phyloP scores from a whole-genome alignment of 495 filamentous ascomycete genomes.

The Hypoxylon intermedium region DNA sequence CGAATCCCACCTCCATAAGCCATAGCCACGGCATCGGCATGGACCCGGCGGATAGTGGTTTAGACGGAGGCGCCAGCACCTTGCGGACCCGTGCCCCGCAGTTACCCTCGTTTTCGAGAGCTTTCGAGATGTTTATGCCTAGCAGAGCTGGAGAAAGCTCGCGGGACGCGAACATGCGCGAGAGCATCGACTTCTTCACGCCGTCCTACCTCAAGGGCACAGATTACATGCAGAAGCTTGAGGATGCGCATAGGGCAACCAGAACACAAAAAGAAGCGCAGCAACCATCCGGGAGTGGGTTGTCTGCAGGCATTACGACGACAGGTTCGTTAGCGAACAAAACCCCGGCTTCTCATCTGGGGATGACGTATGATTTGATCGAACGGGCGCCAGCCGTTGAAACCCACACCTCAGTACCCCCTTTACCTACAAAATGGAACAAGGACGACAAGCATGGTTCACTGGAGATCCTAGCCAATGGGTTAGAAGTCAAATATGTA shows the following conservation, averaged over 20 bases:
- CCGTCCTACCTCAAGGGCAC: conserved; percentile 83
- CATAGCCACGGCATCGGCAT: conserved; percentile 33
- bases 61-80: conserved; percentile 45
- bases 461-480: conserved; percentile 76
- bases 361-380: conserved; percentile 84
- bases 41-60: conserved; percentile 35
- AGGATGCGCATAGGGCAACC: conserved; percentile 70
- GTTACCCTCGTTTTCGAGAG: conserved; percentile 66
- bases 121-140: conserved; percentile 61
- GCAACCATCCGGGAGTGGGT: conserved; percentile 15
- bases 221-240: conserved; percentile 76
- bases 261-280: conserved; percentile 43
- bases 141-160: conserved; percentile 39
- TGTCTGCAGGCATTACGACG: conserved; percentile 24
- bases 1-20: conserved; percentile 47
- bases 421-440: conserved; percentile 85
- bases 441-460: conserved; percentile 74
- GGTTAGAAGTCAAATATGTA: conserved; percentile 77
- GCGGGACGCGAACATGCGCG: conserved; percentile 31
- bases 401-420: conserved; percentile 64
- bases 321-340: conserved; percentile 23
- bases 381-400: conserved; percentile 67
- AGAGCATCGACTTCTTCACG: conserved; percentile 64
- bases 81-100: conserved; percentile 41
- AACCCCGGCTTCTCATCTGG: conserved; percentile 70